These are phyloP conservation scores for Suillus variegatus DNA, from an alignment of 768 basidiomycete species.

Conservation along the genomic window DNA sequence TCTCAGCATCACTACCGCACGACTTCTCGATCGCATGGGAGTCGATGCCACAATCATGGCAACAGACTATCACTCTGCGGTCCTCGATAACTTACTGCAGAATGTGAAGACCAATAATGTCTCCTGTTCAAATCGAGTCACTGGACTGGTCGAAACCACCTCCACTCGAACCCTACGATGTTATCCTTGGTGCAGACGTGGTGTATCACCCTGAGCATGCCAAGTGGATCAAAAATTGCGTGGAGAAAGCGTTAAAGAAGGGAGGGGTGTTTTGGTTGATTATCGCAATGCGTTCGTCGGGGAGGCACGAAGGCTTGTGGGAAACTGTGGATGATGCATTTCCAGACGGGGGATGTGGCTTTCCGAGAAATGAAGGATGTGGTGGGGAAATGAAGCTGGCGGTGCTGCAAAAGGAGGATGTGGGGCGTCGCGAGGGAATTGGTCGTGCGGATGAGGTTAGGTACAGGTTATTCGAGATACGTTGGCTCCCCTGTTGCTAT, in stretches of 20 bases:
- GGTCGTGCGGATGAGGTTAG: slow-evolving; percentile 71
- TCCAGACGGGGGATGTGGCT: slow-evolving; percentile 16
- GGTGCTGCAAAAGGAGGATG: slow-evolving; percentile 47
- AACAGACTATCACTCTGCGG: slow-evolving; percentile 79
- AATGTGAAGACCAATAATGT: slow-evolving; percentile 62
- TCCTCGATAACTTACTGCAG: slow-evolving; percentile 61
- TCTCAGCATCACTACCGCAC: slow-evolving; percentile 69
- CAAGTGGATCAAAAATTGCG: slow-evolving; percentile 64
- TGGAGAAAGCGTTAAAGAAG: slow-evolving; percentile 46
- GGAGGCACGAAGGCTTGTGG: slow-evolving; percentile 60
- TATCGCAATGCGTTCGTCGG: slow-evolving; percentile 65
- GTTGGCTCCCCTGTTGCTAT: slow-evolving; percentile 46
- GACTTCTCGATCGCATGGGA: slow-evolving; percentile 35
- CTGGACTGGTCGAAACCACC: slow-evolving; percentile 69
- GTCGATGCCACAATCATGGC: slow-evolving; percentile 47
- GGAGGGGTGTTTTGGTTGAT: slow-evolving; percentile 71
- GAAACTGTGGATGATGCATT: slow-evolving; percentile 60
- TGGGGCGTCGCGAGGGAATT: slow-evolving; percentile 52
- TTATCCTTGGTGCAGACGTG: slow-evolving; percentile 79
- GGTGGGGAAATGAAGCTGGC: slow-evolving; percentile 35
- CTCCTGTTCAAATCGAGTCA: slow-evolving; percentile 43
- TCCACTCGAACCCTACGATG: slow-evolving; percentile 53
- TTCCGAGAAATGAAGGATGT: slow-evolving; percentile 6
- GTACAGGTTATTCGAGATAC: slow-evolving; percentile 71
- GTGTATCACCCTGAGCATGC: slow-evolving; percentile 75